These are phyloP conservation scores for Rhizodiscina lignyota DNA, from an alignment of 495 filamentous ascomycete species.

Conservation along the genomic window DNA sequence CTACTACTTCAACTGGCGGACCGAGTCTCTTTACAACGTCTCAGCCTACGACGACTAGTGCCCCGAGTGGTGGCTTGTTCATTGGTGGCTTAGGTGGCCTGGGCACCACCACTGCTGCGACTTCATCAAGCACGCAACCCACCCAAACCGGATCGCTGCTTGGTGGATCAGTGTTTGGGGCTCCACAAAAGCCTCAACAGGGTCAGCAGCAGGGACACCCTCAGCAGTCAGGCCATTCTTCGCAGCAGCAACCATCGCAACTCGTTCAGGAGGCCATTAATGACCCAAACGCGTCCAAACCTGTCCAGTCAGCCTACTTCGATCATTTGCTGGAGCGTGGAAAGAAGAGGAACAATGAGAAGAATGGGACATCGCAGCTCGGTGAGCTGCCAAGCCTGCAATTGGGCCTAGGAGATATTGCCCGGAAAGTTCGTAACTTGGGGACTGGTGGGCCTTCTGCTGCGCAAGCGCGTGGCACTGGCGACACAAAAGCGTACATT, in stretches of 20 bases:
- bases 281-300: not conserved
- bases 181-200: conserved; percentile 1
- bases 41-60: too few relatives aligned
- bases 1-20: too few relatives aligned
- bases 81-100: too few relatives aligned
- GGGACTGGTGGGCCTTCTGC: conserved; percentile 34
- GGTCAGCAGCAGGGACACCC: conserved; percentile 1
- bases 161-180: too few relatives aligned
- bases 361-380: conserved; percentile 31
- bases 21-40: too few relatives aligned
- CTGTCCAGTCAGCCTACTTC: conserved; percentile 56
- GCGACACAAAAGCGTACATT: too few relatives aligned
- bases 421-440: conserved; percentile 65
- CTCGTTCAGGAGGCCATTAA: not conserved
- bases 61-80: too few relatives aligned
- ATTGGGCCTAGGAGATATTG: conserved; percentile 72
- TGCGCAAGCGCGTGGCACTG: conserved; percentile 20
- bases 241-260: not conserved
- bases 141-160: too few relatives aligned
- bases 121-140: too few relatives aligned
- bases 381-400: conserved; percentile 55
- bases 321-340: conserved; percentile 72
- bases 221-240: too few relatives aligned
- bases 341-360: conserved; percentile 34
- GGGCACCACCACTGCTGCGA: too few relatives aligned